These are phyloP conservation scores for Citrus sinensis DNA, from an alignment of 345 rosid genomes.

Conservation along the genomic window DNA sequence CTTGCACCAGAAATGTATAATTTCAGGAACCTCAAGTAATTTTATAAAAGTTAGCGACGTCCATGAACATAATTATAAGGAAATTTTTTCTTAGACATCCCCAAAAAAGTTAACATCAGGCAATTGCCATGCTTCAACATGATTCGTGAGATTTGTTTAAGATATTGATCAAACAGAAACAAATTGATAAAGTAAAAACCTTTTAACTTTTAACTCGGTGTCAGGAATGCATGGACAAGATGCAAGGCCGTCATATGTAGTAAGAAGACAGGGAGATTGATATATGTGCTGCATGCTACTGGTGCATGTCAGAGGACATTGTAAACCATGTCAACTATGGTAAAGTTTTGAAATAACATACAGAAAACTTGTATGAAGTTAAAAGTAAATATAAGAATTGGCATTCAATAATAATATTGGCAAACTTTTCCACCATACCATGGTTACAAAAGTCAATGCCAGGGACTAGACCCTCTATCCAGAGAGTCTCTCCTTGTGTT, in stretches of 20 bases:
- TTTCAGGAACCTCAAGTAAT: neutral
- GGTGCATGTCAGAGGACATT: neutral
- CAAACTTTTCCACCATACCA: slow-evolving; percentile 39
- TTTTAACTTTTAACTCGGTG: neutral
- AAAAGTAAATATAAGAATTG: neutral
- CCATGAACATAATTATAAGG: neutral
- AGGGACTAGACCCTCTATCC: slow-evolving; percentile 98
- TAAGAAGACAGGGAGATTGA: neutral
- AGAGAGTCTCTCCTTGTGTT: slow-evolving; percentile 55
- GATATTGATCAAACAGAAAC: neutral
- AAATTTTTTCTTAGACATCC: neutral
- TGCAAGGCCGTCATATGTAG: neutral
- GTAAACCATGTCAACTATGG: neutral
- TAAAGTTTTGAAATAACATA: neutral
- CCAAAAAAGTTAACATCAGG: neutral
- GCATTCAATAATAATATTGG: neutral
- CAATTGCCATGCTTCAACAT: neutral
- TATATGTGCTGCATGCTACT: neutral
- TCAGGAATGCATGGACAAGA: neutral
- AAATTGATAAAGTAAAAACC: neutral
- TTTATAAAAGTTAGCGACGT: neutral
- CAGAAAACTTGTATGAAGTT: neutral
- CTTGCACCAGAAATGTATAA: neutral
- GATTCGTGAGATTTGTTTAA: neutral
- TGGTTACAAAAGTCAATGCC: slow-evolving; percentile 98